Evolutionary conservation across 768 basidiomycete species (phyloP).

Genomic region (Boletus fagicola): DNA sequence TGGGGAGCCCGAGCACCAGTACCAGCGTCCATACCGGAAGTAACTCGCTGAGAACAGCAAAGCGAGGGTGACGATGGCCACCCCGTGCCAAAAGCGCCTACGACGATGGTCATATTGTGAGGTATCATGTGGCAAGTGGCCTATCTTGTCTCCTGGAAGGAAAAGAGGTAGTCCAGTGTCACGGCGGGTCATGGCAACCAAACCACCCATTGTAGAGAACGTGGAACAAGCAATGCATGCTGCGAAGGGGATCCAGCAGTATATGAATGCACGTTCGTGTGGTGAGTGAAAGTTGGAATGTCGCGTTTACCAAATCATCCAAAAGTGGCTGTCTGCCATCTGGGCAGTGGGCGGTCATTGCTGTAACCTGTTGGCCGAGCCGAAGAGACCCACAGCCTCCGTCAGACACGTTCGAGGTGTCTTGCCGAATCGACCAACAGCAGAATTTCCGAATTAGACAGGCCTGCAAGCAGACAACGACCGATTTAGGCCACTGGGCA

Average conservation of each 20-base stretch:
- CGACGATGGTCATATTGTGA: not conserved
- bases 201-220: not conserved
- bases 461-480: not conserved
- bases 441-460: constrained; percentile 6
- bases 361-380: not conserved
- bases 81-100: constrained; percentile 1
- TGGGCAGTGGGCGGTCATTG: not conserved
- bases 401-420: not conserved
- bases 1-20: not conserved
- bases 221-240: constrained; percentile 9
- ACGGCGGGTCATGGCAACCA: not conserved
- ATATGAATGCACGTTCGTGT: constrained; percentile 29
- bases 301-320: constrained; percentile 2
- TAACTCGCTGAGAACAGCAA: constrained; percentile 17
- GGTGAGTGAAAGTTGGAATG: constrained; percentile 5
- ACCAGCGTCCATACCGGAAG: constrained; percentile 13
- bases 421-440: not conserved
- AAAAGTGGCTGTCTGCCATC: constrained; percentile 4
- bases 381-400: not conserved
- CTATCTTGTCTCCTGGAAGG: constrained; percentile 6
- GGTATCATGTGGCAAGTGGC: not conserved
- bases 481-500: constrained; percentile 1
- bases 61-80: constrained; percentile 14
- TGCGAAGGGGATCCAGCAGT: not conserved
- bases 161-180: constrained; percentile 11